phyloP scores from a whole-genome alignment of 495 filamentous ascomycete species.

The Aeminium ludgeri region DNA sequence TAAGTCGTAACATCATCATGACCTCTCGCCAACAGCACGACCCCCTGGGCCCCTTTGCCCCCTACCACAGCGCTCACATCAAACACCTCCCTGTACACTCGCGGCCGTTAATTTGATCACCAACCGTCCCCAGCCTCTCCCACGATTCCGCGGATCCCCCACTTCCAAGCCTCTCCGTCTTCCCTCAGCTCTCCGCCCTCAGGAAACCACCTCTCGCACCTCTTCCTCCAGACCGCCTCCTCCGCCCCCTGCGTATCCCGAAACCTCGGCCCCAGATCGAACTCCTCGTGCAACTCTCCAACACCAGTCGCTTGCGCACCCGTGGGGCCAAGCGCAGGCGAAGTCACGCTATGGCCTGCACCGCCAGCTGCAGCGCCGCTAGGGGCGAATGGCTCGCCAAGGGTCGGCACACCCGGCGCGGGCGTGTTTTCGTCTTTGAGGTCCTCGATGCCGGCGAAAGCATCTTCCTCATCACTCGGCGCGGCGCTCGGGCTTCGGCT shows the following conservation, averaged over 20 bases:
- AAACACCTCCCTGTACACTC: too few species aligned
- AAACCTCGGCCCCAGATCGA: conserved; percentile 92
- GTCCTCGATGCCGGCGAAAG: conserved; percentile 60
- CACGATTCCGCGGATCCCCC: conserved; percentile 25
- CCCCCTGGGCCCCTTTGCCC: too few species aligned
- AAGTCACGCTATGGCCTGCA: conserved; percentile 30
- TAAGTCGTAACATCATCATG: too few species aligned
- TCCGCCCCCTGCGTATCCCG: conserved; percentile 75
- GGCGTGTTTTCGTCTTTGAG: conserved; percentile 44
- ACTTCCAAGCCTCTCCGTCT: conserved; percentile 34
- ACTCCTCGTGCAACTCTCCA: conserved; percentile 49
- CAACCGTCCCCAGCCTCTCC: not conserved
- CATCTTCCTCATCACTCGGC: conserved; percentile 40
- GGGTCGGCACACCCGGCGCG: conserved; percentile 3
- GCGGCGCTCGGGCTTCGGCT: conserved; percentile 16
- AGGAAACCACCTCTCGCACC: conserved; percentile 59
- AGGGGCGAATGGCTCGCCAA: too few species aligned
- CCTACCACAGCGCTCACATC: too few species aligned
- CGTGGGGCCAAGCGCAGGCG: conserved; percentile 2
- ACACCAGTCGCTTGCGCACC: conserved; percentile 9
- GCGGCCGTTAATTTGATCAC: not conserved
- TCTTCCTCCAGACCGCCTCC: conserved; percentile 75
- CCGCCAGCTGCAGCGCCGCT: conserved; percentile 16
- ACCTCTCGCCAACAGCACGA: too few species aligned
- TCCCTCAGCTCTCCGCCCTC: conserved; percentile 28